Evolutionary conservation across 2,329 filamentous ascomycete species (phyloP), one percentile per base, ranked within the genome.

Genomic region (Exophiala viscosa): DNA sequence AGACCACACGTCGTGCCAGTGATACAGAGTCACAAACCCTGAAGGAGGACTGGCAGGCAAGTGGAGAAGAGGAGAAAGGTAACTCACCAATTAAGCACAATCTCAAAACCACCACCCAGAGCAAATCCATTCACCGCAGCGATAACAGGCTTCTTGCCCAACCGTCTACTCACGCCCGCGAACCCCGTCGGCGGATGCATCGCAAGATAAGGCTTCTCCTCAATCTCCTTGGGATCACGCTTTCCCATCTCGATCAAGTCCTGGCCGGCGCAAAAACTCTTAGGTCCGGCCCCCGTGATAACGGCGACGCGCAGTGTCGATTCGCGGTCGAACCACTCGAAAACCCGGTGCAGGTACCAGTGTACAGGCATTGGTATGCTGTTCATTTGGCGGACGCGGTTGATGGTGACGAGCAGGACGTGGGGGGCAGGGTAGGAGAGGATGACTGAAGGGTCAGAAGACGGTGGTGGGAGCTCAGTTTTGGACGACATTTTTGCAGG

Each of bases 51-150:
- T 17, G 33, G 11, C n/a, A 36, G 43, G 17, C 20, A 13, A 45
- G 42, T 3, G 14, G 42, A 10, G 15, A 43, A 5, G 20, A 20
- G 40, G 33, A 35, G 10, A 38, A 43, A 20, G n/a, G 13, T 32
- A 32, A 59, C 58, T 53, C 41, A 63, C 60, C 60, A 63, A 43
- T 63, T 63, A 39, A 63, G 38, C 20, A 63, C 60, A 54, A 90
- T 88, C 73, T 92, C 88, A 69, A 87, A 84, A 1, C 87, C 88
- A 48, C 87, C 88, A 33, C 88, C 88, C 41, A 88, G 77, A 52
- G 85, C 87, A 14, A 86, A 73, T 5, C 88, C 88, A 64, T 90
- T 88, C 15, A 91, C 85, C 1, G 87, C 88, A 1, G 84, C 86
- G 23, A 92, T 79, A 50, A 92, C 76, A 5, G 88, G 88, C 64